Evolutionary conservation across 2,329 filamentous ascomycete genomes (phyloP).

Genomic region (Colletotrichum sp.): DNA sequence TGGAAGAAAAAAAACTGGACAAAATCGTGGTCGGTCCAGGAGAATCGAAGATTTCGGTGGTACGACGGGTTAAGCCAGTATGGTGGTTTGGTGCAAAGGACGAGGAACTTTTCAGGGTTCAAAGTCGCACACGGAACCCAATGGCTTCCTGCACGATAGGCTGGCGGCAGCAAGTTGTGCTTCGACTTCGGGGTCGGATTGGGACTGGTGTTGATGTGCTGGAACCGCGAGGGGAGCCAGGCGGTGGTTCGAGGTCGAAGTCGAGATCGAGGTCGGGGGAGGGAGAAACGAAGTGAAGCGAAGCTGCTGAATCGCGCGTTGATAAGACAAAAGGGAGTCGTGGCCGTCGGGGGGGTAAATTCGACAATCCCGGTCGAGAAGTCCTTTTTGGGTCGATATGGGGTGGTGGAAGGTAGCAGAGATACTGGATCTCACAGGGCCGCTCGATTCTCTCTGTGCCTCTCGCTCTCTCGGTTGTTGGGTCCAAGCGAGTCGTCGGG

Average conservation of each 20-base stretch:
- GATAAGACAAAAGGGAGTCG: slow-evolving; percentile 9
- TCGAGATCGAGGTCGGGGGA: background rate
- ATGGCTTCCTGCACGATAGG: slow-evolving; percentile 30
- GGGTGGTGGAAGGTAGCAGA: background rate
- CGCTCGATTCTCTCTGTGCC: background rate
- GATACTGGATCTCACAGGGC: background rate
- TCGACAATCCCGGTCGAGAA: slow-evolving; percentile 13
- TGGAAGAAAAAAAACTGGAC: background rate
- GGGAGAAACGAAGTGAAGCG: background rate
- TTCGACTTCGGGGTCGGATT: slow-evolving; percentile 7
- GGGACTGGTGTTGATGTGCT: background rate
- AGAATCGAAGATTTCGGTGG: background rate
- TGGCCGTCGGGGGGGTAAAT: background rate
- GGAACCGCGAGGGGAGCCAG: background rate
- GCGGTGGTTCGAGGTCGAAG: background rate
- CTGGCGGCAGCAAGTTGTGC: slow-evolving; percentile 26
- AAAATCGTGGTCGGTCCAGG: background rate
- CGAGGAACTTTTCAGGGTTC: background rate
- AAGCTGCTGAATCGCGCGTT: background rate
- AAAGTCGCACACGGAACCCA: slow-evolving; percentile 23
- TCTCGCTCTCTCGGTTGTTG: background rate
- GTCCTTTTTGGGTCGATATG: background rate
- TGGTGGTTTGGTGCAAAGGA: background rate
- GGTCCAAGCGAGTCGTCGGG: background rate
- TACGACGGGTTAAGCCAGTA: background rate